These are phyloP conservation scores for Cicer chorassanicum DNA, from an alignment of 306 rosid genomes.

Conservation along the genomic window DNA sequence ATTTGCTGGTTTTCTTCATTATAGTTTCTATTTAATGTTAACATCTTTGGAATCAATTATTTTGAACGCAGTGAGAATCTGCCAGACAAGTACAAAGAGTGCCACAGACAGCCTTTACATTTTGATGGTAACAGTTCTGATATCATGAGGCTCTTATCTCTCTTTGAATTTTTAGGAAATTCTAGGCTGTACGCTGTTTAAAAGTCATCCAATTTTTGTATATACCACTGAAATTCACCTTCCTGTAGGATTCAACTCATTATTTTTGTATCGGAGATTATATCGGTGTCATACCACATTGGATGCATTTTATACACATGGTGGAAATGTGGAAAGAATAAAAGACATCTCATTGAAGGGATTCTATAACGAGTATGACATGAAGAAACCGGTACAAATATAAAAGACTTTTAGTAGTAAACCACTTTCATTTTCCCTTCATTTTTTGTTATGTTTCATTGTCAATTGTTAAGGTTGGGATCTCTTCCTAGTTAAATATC, in stretches of 20 bases:
- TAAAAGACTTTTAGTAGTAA: conserved; percentile 21
- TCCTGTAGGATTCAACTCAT: conserved; percentile 83
- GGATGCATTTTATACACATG: conserved; percentile 68
- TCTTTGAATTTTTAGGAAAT: conserved; percentile 8
- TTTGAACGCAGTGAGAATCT: conserved; percentile 67
- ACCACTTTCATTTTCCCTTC: not conserved
- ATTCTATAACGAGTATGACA: conserved; percentile 66
- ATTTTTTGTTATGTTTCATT: conserved; percentile 19
- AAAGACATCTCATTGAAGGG: conserved; percentile 58
- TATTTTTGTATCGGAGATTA: conserved; percentile 81
- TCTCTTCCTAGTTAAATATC: conserved; percentile 17
- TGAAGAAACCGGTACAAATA: conserved; percentile 83
- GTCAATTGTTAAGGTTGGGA: conserved; percentile 27
- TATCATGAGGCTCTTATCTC: conserved; percentile 3
- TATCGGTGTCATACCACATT: conserved; percentile 80
- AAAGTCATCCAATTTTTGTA: conserved; percentile 4
- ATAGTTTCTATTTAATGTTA: conserved; percentile 25
- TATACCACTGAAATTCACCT: conserved; percentile 24
- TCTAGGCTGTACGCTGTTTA: conserved; percentile 5
- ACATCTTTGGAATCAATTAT: conserved; percentile 31
- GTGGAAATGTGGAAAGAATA: conserved; percentile 80
- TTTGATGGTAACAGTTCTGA: conserved; percentile 74
- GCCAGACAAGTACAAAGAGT: conserved; percentile 50
- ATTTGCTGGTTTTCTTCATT: conserved; percentile 21
- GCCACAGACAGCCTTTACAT: conserved; percentile 48